Conservation (phyloP, 2,329 filamentous ascomycete species). For the Ascochyta fabae region DNA sequence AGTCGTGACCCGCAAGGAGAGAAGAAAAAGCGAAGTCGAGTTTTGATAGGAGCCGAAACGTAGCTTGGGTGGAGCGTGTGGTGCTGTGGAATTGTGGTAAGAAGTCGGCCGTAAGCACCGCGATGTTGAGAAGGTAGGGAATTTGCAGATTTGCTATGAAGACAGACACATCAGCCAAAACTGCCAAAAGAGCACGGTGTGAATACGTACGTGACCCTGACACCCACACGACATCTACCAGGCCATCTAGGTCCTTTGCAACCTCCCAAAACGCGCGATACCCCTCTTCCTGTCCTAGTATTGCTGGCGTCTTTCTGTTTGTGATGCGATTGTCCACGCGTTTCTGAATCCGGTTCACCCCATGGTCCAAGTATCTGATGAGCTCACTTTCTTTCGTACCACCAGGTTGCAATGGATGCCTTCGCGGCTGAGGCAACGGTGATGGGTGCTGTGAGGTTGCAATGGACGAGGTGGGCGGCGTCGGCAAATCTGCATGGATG, state of each 20-base stretch:
- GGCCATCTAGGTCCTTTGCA: conserved; percentile 73
- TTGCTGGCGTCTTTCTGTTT: conserved; percentile 57
- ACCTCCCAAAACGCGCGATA: conserved; percentile 72
- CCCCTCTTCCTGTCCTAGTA: conserved; percentile 51
- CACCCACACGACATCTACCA: conserved; percentile 85
- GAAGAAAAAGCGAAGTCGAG: conserved; percentile 84
- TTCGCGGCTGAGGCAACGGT: conserved; percentile 60
- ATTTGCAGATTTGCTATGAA: conserved; percentile 75
- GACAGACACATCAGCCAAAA: conserved; percentile 1
- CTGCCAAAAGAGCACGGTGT: too few relatives aligned
- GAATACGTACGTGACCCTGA: conserved; percentile 77
- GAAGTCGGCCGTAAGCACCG: conserved; percentile 74
- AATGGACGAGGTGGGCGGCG: conserved; percentile 58
- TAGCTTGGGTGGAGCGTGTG: conserved; percentile 67
- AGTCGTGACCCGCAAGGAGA: conserved; percentile 71
- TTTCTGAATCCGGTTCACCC: conserved; percentile 47
- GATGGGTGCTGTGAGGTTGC: conserved; percentile 48
- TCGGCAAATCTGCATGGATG: conserved; percentile 36
- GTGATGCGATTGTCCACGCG: conserved; percentile 40
- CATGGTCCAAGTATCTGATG: conserved; percentile 63
- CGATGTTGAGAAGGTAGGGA: conserved; percentile 81
- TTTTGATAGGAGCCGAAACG: conserved; percentile 76
- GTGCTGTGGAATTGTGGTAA: conserved; percentile 74
- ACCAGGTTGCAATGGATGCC: conserved; percentile 60
- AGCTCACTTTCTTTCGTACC: conserved; percentile 65